Percentiles rank a stretch among this genome's conserved stretches.
Evolutionary conservation across 345 rosid species (phyloP).

Genomic region (Erodium maritimum): DNA sequence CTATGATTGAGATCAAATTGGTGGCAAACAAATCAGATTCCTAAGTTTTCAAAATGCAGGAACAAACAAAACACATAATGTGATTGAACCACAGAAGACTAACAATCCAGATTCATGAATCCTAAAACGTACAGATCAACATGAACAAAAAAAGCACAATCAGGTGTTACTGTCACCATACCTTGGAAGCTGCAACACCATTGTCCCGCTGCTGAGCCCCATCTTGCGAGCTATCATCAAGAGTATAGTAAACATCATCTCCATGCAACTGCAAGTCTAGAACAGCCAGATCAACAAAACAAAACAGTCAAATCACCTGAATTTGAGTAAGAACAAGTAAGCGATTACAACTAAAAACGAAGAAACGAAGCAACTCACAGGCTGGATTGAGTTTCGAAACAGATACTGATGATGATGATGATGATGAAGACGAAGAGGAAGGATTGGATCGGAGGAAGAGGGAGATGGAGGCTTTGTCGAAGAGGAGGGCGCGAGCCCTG

Average conservation of each 20-base stretch:
- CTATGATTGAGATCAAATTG: too few species aligned
- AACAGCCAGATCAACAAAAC: background rate
- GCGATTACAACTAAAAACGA: background rate
- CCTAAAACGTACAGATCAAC: background rate
- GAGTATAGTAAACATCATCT: conserved; percentile 67
- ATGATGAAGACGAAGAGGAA: conserved; percentile 3
- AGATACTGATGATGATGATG: too few species aligned
- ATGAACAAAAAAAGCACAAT: background rate
- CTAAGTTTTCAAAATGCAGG: too few species aligned
- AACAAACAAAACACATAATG: too few species aligned
- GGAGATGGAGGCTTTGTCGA: conserved; percentile 63
- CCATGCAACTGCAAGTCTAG: conserved; percentile 82
- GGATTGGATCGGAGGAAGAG: conserved; percentile 50
- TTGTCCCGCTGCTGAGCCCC: conserved; percentile 38
- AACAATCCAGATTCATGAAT: background rate
- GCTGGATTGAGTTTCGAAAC: conserved; percentile 58
- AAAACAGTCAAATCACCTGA: background rate
- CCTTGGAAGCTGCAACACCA: conserved; percentile 37
- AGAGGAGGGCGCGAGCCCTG: conserved; percentile 78
- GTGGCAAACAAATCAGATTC: too few species aligned
- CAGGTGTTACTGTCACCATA: conserved; percentile 8
- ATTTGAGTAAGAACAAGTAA: background rate
- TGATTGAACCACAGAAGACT: too few species aligned
- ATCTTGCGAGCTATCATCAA: conserved; percentile 41
- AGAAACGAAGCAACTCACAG: too few species aligned